phyloP scores from a whole-genome alignment of 306 rosid species.

The Clitoria ternatea region DNA sequence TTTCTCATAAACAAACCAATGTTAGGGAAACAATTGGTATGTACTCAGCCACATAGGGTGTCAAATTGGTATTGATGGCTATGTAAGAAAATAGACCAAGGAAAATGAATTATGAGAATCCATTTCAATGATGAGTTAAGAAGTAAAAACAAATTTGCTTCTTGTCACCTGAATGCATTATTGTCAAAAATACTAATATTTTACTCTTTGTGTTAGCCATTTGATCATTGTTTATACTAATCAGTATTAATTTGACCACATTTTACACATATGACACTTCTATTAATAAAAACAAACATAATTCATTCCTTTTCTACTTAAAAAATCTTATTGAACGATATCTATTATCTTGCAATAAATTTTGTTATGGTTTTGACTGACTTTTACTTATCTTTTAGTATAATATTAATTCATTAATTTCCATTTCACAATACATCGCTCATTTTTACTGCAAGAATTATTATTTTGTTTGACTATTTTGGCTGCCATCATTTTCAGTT shows the following conservation, averaged over 20 bases:
- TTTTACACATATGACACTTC: background rate
- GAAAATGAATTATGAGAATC: background rate
- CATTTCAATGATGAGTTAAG: constrained; percentile 2
- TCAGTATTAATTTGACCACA: background rate
- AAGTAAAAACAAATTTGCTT: background rate
- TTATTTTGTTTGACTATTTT: background rate
- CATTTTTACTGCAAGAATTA: background rate
- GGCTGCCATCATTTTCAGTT: background rate
- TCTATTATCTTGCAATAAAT: background rate
- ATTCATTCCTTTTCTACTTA: background rate
- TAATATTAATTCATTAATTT: too few relatives aligned
- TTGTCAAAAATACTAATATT: background rate
- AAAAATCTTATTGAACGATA: background rate
- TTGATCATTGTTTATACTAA: background rate
- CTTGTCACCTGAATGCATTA: constrained; percentile 13
- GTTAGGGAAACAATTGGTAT: constrained; percentile 9
- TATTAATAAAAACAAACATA: background rate
- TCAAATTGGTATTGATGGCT: background rate
- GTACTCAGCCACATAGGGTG: background rate
- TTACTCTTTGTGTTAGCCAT: background rate
- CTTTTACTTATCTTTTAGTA: background rate
- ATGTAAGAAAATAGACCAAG: background rate
- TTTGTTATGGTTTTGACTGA: background rate
- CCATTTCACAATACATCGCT: background rate
- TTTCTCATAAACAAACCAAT: constrained; percentile 22